Base-by-base conservation (phyloP, 495 filamentous ascomycete species). In the Astrocystis sublimbata region DNA sequence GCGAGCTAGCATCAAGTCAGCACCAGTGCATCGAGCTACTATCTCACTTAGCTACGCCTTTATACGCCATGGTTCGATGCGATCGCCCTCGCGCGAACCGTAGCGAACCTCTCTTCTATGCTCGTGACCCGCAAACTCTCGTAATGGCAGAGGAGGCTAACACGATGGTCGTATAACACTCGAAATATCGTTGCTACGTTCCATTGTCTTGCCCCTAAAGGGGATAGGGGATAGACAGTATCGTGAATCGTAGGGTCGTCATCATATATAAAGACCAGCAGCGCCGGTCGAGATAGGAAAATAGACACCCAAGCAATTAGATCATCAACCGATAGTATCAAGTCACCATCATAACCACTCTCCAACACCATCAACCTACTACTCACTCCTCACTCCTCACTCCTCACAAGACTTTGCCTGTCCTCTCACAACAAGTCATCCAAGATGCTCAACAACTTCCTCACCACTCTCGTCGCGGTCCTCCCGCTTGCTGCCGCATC, bases 401-500 rank as follows among this genome's bases (percentile, higher is more conserved):
- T 24, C 19, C 15, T 8, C 6, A 24, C 13, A 45, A 17, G 42
- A 2, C 42, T 46, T 24, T 24, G 21, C 50, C 13, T 38, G 19
- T n/a, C 28, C 19, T 10, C 42, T 24, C 21, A 46, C 12, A 24
- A 24, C 42, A 24, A 46, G 9, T 24, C 3, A 19, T 10, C 5
- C 42, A 12, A 12, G 49, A 70, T 70, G 68, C 56, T 46, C 0
- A 46, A 38, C 45, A 41, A 43, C 61, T 60, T 70, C 60, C 43
- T 68, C 65, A 58, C 60, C 40, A 60, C 68, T 33, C 46, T 70
- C 56, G 52, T 58, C 42, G 53, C 63, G 47, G 49, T 70, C 53
- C 65, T 68, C 19, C 65, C 65, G 52, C 35, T 70, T 38, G 62
- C 58, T 19, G 63, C 51, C 43, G 68, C 68, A 24, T 65, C 61